These are phyloP conservation scores for Tetrapisispora arboricola DNA, from an alignment of 805 yeast species.

Conservation along the genomic window DNA sequence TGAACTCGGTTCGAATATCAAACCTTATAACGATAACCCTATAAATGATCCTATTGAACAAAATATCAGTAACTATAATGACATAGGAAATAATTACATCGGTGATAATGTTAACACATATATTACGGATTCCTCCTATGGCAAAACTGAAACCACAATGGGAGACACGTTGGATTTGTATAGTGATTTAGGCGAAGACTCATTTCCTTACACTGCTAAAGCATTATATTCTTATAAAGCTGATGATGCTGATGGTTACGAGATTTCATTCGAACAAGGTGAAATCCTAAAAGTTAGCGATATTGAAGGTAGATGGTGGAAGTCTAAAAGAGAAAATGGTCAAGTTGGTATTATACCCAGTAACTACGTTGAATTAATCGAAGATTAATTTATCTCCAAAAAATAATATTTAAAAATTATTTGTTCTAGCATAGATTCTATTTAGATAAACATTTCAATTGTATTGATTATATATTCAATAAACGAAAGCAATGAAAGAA, in stretches of 20 bases:
- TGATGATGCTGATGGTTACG: constrained; percentile 86
- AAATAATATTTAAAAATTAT: not conserved
- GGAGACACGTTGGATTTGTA: constrained; percentile 29
- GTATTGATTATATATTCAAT: not conserved
- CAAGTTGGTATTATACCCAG: constrained; percentile 95
- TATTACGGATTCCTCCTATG: constrained; percentile 21
- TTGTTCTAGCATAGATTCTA: not conserved
- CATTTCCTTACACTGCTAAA: constrained; percentile 72
- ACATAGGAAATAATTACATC: constrained; percentile 5
- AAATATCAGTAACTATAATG: not conserved
- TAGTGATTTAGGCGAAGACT: constrained; percentile 28
- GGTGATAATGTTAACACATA: constrained; percentile 11
- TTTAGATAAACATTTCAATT: not conserved
- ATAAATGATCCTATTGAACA: not conserved
- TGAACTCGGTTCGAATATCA: constrained; percentile 3
- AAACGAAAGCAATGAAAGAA: not conserved
- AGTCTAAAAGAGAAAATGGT: constrained; percentile 80
- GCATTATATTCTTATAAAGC: constrained; percentile 85
- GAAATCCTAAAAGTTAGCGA: constrained; percentile 88
- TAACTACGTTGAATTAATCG: constrained; percentile 74
- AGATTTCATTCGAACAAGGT: constrained; percentile 80
- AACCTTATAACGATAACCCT: not conserved
- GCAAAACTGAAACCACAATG: constrained; percentile 28
- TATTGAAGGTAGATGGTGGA: constrained; percentile 98
- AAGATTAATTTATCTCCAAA: too few species aligned